Base-by-base conservation (phyloP, 1,284 basidiomycete genomes). In the Malassezia caprae region DNA sequence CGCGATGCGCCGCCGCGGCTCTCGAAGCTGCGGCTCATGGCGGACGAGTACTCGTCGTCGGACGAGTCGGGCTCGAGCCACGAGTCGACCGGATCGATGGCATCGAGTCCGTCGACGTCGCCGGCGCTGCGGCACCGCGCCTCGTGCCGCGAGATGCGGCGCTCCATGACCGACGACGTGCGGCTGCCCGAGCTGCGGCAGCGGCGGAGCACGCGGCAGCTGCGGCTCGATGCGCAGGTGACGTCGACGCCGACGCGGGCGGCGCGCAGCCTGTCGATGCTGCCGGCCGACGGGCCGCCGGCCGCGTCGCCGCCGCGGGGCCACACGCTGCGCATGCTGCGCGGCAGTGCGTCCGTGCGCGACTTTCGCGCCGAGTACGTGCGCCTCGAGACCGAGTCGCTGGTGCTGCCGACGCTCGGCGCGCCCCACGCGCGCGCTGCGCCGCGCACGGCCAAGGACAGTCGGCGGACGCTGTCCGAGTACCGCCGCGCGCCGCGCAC, bases 381-480 rank as follows among this genome's bases (percentile, higher is more conserved):
- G 19, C 55, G 44, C 17, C n/a, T 27, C 5, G 42, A 44, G 31
- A 23, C n/a, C 10, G 48, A 51, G 15, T 27, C 45, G 12, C 12
- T 8, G 15, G 46, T 45, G 24, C 41, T 57, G n/a, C 55, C 55
- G 15, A 48, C 45, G 21, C 30, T 55, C 4, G 50, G 49, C 17
- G 34, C 42, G 35, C n/a, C 21, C 11, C 4, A 17, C 10, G 28
- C 32, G 32, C n/a, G 10, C n/a, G 27, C n/a, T n/a, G 19, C 32
- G 21, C 32, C 48, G 8, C 26, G 27, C 27, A 15, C 49, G 19
- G 30, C 34, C 17, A 48, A 35, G 39, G 67, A 67, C 53, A 67
- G 64, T 39, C 61, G 62, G 13, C 65, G 69, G 54, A 71, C 66
- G 52, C 61, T 71, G 10, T 67, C 65, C 32, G 67, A 69, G 53